Base-by-base conservation (phyloP, 495 filamentous ascomycete genomes). In the Aspergillus conjunctus region DNA sequence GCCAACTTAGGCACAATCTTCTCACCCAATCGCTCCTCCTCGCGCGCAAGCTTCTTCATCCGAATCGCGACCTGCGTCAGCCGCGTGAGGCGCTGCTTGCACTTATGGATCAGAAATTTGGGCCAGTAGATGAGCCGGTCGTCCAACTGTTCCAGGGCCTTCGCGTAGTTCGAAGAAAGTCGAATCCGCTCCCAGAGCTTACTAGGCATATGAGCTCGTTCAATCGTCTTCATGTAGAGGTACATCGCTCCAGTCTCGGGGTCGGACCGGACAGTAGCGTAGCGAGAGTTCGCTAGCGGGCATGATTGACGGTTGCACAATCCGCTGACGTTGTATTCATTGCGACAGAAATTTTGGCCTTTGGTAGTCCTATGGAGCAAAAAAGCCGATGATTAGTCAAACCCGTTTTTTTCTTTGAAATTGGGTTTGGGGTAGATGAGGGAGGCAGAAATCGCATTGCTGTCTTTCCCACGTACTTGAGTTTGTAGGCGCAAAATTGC, bases 121-220 rank as follows among this genome's bases (percentile, higher is more conserved):
- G 94, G 94, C 88, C 92, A 98, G 83, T 96, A 97, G 66, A 92
- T 88, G 51, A 98, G 83, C 10, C 89, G 83, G 62, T 90, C 84
- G 68, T 98, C 95, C 64, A 98, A 87, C 71, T 96, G 92, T 58
- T 87, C 82, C 20, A 98, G 83, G 0, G 94, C 95, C 62, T 89
- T 87, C 44, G 87, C 85, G 74, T 98, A 98, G 82, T 97, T 96
- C 60, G 85, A 80, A 2, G 93, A 93, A 12, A 98, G 80, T 67
- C 91, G 90, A 59, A 97, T 90, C 58, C 90, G 89, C 73, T 98
- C 94, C 94, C 94, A 98, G 77, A 92, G 85, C 73, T 96, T 96
- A 53, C 84, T 84, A 17, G 94, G 94, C 80, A 91, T 88, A 76
- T 98, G 94, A 7, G 90, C 82, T 21, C 93, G 90, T 73, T 96